A percentile compares a stretch with the other conserved stretches of the same genome.
phyloP scores from a whole-genome alignment of 805 yeast species.

The Barnettozyma pratensis region DNA sequence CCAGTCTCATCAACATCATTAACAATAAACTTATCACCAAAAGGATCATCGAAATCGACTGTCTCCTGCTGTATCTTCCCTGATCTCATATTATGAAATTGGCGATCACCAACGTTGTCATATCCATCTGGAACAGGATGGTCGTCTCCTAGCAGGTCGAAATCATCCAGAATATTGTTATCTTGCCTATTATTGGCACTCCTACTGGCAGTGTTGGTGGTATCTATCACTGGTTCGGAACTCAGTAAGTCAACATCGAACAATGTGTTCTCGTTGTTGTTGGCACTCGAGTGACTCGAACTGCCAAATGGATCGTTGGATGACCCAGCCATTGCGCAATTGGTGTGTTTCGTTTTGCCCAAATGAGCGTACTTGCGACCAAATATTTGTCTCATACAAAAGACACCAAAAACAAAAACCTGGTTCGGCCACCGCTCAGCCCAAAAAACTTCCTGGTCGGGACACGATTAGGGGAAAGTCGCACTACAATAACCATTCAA shows the following conservation, averaged over 20 bases:
- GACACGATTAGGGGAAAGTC: background rate
- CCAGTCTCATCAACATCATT: slow-evolving; percentile 29
- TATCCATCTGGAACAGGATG: slow-evolving; percentile 12
- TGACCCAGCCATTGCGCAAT: background rate
- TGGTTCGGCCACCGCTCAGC: too few relatives aligned
- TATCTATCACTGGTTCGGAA: background rate
- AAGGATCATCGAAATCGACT: slow-evolving; percentile 29
- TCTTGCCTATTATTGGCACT: slow-evolving; percentile 7
- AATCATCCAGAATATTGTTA: slow-evolving; percentile 3
- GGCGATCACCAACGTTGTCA: slow-evolving; percentile 9
- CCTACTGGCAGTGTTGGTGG: slow-evolving; percentile 5
- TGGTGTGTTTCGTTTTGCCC: background rate
- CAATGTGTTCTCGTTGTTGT: slow-evolving; percentile 24
- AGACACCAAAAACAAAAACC: too few relatives aligned
- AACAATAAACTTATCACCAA: slow-evolving; percentile 29
- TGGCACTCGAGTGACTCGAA: background rate
- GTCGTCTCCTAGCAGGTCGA: slow-evolving; percentile 17
- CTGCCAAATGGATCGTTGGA: background rate
- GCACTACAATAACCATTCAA: background rate
- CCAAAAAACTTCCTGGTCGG: background rate
- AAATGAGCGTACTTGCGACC: too few relatives aligned
- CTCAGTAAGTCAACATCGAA: slow-evolving; percentile 36
- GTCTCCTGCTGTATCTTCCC: slow-evolving; percentile 30
- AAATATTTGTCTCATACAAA: too few relatives aligned
- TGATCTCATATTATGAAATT: slow-evolving; percentile 19